Base-by-base conservation (phyloP, 345 rosid species). In the Rhizophora mangle region DNA sequence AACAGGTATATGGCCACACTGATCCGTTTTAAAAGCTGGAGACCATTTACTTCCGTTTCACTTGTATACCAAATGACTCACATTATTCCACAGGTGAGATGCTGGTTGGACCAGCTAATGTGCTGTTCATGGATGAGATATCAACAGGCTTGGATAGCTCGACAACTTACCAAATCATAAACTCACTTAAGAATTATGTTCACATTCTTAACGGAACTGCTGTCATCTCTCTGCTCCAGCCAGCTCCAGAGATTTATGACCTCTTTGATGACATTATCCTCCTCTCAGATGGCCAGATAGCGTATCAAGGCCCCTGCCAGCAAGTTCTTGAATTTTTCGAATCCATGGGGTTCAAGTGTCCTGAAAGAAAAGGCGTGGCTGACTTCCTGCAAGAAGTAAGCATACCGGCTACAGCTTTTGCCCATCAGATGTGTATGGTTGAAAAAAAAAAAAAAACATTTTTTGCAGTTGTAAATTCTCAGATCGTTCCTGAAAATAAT, bases 91-190 rank as follows among this genome's bases (percentile, higher is more conserved):
- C 31, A 88, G 90, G 91, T n/a, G 90, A 85, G 72, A 87, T 87
- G 88, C 72, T 84, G 63, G 89, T 82, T 24, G 95, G 91, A 36
- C 89, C 87, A 32, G 84, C 86, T 0, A 79, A 68, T 74, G 91
- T 82, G 51, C 64, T 82, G 52, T 84, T 89, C 60, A 86, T 86
- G 92, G 91, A 86, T 56, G 86, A 89, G 76, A 89, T 89, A 62
- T 89, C 93, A 7, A 89, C 88, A 70, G 91, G 96, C 64, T 76
- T 89, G 64, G 96, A 89, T 74, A 87, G 93, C 76, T 87, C 96
- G 0, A 89, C 93, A 0, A 89, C 96, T 30, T 90, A 78, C 74
- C 91, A 78, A 64, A 88, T 90, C 43, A 84, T 87, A 76, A 88
- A 84, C 74, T 85, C 73, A 76, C 70, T 88, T 80, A 90, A 76